Base-by-base conservation (phyloP, 257 asterid species). In the Lithospermum erythrorhizon region DNA sequence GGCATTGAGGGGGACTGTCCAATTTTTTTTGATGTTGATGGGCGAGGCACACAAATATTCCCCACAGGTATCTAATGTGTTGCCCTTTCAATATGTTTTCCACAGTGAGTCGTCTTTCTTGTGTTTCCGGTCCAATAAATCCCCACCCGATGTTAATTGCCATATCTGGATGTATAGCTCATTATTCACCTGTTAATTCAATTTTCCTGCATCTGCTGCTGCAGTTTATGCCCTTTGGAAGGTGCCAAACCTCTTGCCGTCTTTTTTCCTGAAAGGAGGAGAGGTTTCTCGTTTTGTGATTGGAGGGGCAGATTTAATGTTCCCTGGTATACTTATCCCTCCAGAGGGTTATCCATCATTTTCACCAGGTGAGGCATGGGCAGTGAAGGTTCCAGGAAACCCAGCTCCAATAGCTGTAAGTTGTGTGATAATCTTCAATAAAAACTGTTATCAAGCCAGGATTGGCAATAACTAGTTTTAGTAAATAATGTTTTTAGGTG, bases 271-370 rank as follows among this genome's bases (percentile, higher is more conserved):
- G 78, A 91, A 88, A 79, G 96, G 89, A 70, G 95, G 95, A 18
- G 97, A 80, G 60, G 95, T 88, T 74, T 91, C 98, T 73, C 89
- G 75, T 55, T 91, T 69, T 68, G 66, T 91, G 63, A 81, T 91
- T 69, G 97, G 97, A 53, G 98, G 98, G 70, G 98, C 98, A 19
- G 98, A 91, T 71, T 81, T 91, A 78, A 91, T 91, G 98, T 88
- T 91, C 67, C 98, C 98, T 59, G 98, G 98, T 63, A 81, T 91
- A 65, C 72, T 45, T 54, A 66, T 91, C 68, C 86, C 90, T 47
- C 70, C 68, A 15, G 95, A 91, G 65, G 98, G 97, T 62, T 79
- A 84, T 67, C 95, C 90, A 17, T 73, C 85, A 41, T 88, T 91
- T 78, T 82, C 79, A 65, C 77, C 94, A 63, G 95, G 95, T 61